Percentiles rank a stretch among this genome's conserved stretches.
Conservation (phyloP, 2,329 filamentous ascomycete genomes). For the Paecilomyces sp. region DNA sequence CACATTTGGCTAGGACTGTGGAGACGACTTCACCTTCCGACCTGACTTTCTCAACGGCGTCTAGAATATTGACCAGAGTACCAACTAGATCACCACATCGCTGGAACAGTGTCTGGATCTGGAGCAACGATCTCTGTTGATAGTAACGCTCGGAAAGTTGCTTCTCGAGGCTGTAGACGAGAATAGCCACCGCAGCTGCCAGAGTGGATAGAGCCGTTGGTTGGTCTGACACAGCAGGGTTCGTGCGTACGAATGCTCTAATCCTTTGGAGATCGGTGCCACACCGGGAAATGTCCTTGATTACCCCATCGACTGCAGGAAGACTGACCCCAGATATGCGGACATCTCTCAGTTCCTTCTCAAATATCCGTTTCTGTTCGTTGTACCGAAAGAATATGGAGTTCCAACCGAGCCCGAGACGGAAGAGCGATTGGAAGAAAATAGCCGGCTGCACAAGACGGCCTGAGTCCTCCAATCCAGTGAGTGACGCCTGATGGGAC, state of each 20-base stretch:
- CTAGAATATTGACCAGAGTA: conserved; percentile 28
- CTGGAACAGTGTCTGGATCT: conserved; percentile 31
- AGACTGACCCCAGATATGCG: conserved; percentile 46
- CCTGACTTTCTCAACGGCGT: conserved; percentile 40
- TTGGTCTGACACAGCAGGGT: conserved; percentile 16
- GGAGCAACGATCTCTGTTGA: conserved; percentile 24
- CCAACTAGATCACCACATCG: conserved; percentile 30
- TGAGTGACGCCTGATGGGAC: conserved; percentile 15
- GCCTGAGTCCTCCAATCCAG: conserved; percentile 14
- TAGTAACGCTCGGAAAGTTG: conserved; percentile 20
- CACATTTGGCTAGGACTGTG: conserved; percentile 54
- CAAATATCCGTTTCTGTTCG: conserved; percentile 25
- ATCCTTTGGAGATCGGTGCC: conserved; percentile 30
- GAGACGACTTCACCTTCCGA: conserved; percentile 58
- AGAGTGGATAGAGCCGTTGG: conserved; percentile 28
- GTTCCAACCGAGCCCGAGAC: conserved; percentile 37
- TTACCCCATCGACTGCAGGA: conserved; percentile 27
- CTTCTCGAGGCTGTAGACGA: conserved; percentile 31
- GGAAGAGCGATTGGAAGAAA: conserved; percentile 33
- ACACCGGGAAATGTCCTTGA: conserved; percentile 24
- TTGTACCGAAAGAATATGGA: conserved; percentile 38
- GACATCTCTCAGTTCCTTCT: conserved; percentile 35
- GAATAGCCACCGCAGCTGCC: conserved; percentile 23
- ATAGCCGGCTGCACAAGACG: conserved; percentile 28
- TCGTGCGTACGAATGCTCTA: conserved; percentile 26